Evolutionary conservation across 2,329 filamentous ascomycete species (phyloP), one percentile per base, ranked within the genome.

Genomic region (Aspergillus sp.): DNA sequence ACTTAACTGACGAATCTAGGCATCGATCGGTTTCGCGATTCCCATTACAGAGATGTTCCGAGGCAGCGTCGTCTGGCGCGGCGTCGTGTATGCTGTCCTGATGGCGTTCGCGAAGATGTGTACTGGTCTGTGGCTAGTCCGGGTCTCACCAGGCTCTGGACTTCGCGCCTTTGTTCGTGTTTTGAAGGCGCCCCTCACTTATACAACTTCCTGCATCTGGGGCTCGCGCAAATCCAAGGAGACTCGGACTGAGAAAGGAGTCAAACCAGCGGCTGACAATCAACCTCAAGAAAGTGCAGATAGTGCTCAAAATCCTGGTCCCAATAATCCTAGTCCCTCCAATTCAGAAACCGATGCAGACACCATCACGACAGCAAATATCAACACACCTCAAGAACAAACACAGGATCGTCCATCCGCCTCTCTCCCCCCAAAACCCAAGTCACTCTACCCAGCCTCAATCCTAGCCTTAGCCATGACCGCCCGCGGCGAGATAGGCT

Each of bases 401-500:
- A n/a, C 22, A 34, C 18, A 44, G 7, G 15, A 32, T 20, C 17
- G 15, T 2, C 9, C 39, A 15, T 18, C 50, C 0, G 48, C 53
- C 4, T 53, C 58, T 7, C 48, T 62, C 2, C 67, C 74, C 5
- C 66, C 74, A 0, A 84, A 82, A 48, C 83, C 85, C 0, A 71
- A 81, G 3, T 91, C 88, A 0, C 74, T 90, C 1, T 88, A 91
- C 60, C 88, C 89, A 0, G 81, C 85, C 0, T 78, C 82, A 0
- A 85, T 93, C 3, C 74, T 93, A 0, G 86, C 86, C 0, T 77
- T 82, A 17, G 84, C 84, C 3, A 93, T 93, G 89, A 83, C 89
- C 0, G 85, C 89, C 0, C 80, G 89, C n/a, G 89, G 90, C 0
- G 90, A 95, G 69, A 90, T 93, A 34, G 89, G 89, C 0, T 91